phyloP scores from a whole-genome alignment of 169 alveolate genomes.

The Eimeria mitis region DNA sequence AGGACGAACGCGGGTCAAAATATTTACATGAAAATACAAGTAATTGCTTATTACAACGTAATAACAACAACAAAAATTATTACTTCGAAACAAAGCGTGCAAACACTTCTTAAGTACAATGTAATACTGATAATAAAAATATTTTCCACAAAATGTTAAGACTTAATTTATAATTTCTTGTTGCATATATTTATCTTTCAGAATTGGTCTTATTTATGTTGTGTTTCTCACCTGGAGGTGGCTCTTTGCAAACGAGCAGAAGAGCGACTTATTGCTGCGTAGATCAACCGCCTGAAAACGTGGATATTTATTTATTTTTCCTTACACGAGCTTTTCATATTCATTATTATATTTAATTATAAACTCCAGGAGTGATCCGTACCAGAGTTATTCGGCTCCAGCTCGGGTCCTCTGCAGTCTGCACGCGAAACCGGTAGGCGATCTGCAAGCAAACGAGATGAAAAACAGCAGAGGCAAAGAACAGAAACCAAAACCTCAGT shows the following conservation, averaged over 20 bases:
- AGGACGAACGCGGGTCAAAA: background rate
- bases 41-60: background rate
- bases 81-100: too few relatives aligned
- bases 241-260: constrained; percentile 42
- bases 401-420: background rate
- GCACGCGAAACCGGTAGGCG: background rate
- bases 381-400: constrained; percentile 15
- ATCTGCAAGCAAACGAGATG: background rate
- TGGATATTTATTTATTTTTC: background rate
- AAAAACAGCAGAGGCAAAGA: too few relatives aligned
- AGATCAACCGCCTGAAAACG: constrained; percentile 3
- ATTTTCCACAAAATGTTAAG: too few relatives aligned
- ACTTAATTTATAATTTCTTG: too few relatives aligned
- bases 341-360: background rate
- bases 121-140: too few relatives aligned
- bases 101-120: too few relatives aligned
- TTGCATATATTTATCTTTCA: background rate
- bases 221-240: background rate
- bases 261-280: constrained; percentile 29
- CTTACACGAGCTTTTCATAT: background rate
- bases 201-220: background rate
- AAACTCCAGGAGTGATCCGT: background rate
- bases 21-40: background rate
- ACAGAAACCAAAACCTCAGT: too few relatives aligned
- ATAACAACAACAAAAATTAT: too few relatives aligned